phyloP scores from a whole-genome alignment of 345 rosid species.

The Erysimum cheiranthoides region DNA sequence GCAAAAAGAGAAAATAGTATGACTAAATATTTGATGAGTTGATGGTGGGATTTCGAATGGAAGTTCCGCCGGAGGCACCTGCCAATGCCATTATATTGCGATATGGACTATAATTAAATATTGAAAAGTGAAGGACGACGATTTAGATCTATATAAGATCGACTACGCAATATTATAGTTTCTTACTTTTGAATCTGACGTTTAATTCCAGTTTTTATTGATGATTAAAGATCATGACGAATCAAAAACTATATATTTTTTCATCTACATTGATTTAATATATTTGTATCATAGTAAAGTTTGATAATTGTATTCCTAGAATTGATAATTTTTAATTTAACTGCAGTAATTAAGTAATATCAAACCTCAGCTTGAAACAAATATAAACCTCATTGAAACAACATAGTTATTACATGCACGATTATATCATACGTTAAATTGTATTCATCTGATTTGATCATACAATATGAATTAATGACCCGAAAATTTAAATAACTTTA shows the following conservation, averaged over 20 bases:
- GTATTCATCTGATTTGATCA: not conserved
- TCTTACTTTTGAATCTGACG: constrained; percentile 3
- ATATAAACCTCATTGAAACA: not conserved
- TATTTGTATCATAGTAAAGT: no score
- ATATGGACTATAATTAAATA: not conserved
- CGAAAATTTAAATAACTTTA: constrained; percentile 13
- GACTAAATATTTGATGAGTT: not conserved
- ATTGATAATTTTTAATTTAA: not conserved
- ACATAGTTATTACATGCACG: not conserved
- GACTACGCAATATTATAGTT: not conserved
- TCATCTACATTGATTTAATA: not conserved
- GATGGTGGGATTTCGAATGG: constrained; percentile 24
- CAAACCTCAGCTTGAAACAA: not conserved
- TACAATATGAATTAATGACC: constrained; percentile 2
- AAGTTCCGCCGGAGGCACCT: constrained; percentile 21
- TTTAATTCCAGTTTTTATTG: not conserved
- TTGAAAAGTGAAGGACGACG: constrained; percentile 1
- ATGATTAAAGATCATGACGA: not conserved
- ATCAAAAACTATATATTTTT: no score
- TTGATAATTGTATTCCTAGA: not conserved
- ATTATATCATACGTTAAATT: not conserved
- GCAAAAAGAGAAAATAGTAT: not conserved
- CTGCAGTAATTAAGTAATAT: not conserved
- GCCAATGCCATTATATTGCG: not conserved
- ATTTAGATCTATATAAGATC: not conserved